Evolutionary conservation across 192 early-diverging fungal genomes (phyloP), one percentile per base, ranked within the genome.

Genomic region (Pilobolus umbonatus): DNA sequence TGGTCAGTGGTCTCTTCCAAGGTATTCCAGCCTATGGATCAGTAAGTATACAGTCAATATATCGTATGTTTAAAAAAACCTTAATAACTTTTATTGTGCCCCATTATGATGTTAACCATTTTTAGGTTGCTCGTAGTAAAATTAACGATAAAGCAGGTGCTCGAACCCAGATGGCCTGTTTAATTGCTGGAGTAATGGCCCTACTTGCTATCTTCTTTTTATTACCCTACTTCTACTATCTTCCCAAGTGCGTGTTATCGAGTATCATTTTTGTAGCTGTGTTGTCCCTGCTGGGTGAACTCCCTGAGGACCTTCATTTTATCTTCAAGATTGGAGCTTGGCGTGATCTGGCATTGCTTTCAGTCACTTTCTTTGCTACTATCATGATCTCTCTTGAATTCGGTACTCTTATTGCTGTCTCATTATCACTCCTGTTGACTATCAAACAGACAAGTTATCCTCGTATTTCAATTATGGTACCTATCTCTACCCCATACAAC

Each of bases 121-220:
- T 59, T 21, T 61, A 91, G 25, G 79, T 99, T 36, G 88, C 94
- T 2, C 83, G 97, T 51, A 93, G 90, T 55, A 90, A 91, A 58
- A 87, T 99, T 47, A 97, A 95, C 62, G 94, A 97, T 68, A 80
- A 83, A 29, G 91, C 94, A 4, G 92, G 90, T n/a, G 93, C 94
- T 4, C 82, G 73, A 19, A 93, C 93, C 31, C 97, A 98, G 65
- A 64, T 98, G 29, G 78, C 93, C 2, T 92, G 92, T 4, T 75
- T 99, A 12, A 77, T 97, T 34, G 83, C 93, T 9, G 88, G 85
- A 0, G 32, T 76, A 0, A 67, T 96, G 39, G 90, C 96, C 0
- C 71, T 90, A 9, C 56, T 93, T 24, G 88, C 93, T 43, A 85
- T 89, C 14, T 75, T 95, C 22, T 88, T 84, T 62, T 67, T 98